Percentiles rank a stretch among this genome's conserved stretches.
Evolutionary conservation across 208 protist genomes (phyloP).

Genomic region (Balamuthia mandrillaris): DNA sequence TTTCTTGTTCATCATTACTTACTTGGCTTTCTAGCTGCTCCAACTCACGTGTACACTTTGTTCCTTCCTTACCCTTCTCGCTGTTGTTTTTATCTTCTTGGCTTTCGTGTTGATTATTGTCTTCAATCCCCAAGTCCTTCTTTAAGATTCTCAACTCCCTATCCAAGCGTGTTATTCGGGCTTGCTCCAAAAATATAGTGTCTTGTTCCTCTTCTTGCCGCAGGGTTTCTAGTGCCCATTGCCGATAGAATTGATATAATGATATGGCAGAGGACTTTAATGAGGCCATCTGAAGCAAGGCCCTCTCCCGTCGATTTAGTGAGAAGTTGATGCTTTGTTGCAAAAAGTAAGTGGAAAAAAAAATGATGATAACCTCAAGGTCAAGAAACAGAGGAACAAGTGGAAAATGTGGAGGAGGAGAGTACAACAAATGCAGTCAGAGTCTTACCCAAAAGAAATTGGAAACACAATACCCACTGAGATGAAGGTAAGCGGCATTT

Average conservation of each 20-base stretch:
- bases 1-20: too few species aligned
- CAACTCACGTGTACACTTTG: too few species aligned
- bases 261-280: not conserved
- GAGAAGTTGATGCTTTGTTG: not conserved
- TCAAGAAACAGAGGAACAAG: not conserved
- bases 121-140: not conserved
- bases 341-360: not conserved
- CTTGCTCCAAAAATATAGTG: not conserved
- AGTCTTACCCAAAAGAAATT: conserved; percentile 18
- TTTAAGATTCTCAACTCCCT: not conserved
- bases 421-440: too few species aligned
- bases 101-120: not conserved
- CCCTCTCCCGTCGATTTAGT: not conserved
- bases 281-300: not conserved
- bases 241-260: not conserved
- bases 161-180: not conserved
- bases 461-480: not conserved
- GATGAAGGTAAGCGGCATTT: not conserved
- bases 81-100: not conserved
- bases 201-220: not conserved
- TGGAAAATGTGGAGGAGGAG: too few species aligned
- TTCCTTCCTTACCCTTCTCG: too few species aligned
- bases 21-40: too few species aligned
- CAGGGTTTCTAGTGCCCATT: not conserved
- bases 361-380: not conserved